phyloP scores from a whole-genome alignment of 371 early-diverging fungal genomes.

The Lichtheimia ornata region DNA sequence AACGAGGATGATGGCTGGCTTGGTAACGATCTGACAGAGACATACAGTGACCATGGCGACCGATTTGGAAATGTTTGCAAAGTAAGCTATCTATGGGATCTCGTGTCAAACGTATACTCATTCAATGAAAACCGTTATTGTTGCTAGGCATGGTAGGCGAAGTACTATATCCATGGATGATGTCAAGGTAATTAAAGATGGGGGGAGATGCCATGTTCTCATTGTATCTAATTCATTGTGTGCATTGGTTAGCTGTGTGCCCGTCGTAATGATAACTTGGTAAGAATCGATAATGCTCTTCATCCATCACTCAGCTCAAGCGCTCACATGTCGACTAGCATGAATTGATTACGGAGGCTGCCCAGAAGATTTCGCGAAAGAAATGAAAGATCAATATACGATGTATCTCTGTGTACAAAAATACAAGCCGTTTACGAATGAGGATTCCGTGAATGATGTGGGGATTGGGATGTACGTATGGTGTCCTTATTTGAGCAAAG shows the following conservation, averaged over 20 bases:
- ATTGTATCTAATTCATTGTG: neutral
- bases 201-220: neutral
- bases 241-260: conserved; percentile 20
- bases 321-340: neutral
- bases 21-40: neutral
- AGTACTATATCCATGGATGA: conserved; percentile 27
- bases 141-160: conserved; percentile 24
- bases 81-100: conserved; percentile 7
- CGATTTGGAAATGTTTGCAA: conserved; percentile 25
- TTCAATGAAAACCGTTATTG: neutral
- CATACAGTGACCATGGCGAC: conserved; percentile 18
- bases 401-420: too few relatives aligned
- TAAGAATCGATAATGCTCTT: neutral
- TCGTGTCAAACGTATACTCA: neutral
- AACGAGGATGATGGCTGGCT: neutral
- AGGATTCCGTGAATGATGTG: too few relatives aligned
- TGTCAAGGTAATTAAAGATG: conserved; percentile 19
- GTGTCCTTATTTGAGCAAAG: too few relatives aligned
- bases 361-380: neutral
- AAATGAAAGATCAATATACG: neutral
- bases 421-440: too few relatives aligned
- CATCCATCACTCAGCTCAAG: neutral
- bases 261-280: conserved; percentile 25
- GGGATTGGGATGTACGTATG: too few relatives aligned
- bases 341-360: neutral